Evolutionary conservation across 2,329 filamentous ascomycete species (phyloP).

Genomic region (Cladosporium sp.): DNA sequence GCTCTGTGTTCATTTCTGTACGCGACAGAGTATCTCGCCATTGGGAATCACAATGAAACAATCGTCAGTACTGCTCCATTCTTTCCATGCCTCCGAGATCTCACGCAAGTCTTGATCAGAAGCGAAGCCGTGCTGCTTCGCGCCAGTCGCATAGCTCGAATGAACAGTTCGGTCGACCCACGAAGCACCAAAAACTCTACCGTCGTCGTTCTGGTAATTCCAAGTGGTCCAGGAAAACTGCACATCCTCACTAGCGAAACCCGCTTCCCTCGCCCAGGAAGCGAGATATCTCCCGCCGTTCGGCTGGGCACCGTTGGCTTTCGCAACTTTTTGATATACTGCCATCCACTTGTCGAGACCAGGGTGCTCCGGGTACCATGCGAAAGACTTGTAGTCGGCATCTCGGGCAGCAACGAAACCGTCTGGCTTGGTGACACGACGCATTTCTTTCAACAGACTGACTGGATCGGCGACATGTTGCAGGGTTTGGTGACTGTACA

Average conservation of each 20-base stretch:
- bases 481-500: constrained; percentile 30
- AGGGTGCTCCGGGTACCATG: constrained; percentile 22
- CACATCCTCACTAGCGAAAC: constrained; percentile 11
- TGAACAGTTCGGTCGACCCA: constrained; percentile 2
- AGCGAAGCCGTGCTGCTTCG: not conserved
- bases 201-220: constrained; percentile 11
- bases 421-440: constrained; percentile 29
- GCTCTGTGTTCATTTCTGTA: not conserved
- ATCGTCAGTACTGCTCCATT: not conserved
- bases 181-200: not conserved
- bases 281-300: constrained; percentile 14
- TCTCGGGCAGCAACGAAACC: constrained; percentile 32
- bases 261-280: constrained; percentile 12
- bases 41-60: constrained; percentile 2
- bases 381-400: constrained; percentile 30
- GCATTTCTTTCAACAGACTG: constrained; percentile 29
- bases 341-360: constrained; percentile 21
- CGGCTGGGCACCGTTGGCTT: constrained; percentile 15
- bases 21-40: constrained; percentile 1
- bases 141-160: constrained; percentile 10
- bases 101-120: not conserved
- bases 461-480: constrained; percentile 23
- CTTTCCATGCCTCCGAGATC: not conserved
- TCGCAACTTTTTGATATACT: constrained; percentile 11
- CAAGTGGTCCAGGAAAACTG: constrained; percentile 8